phyloP scores from a whole-genome alignment of 768 basidiomycete species.

The Mycena indigotica region DNA sequence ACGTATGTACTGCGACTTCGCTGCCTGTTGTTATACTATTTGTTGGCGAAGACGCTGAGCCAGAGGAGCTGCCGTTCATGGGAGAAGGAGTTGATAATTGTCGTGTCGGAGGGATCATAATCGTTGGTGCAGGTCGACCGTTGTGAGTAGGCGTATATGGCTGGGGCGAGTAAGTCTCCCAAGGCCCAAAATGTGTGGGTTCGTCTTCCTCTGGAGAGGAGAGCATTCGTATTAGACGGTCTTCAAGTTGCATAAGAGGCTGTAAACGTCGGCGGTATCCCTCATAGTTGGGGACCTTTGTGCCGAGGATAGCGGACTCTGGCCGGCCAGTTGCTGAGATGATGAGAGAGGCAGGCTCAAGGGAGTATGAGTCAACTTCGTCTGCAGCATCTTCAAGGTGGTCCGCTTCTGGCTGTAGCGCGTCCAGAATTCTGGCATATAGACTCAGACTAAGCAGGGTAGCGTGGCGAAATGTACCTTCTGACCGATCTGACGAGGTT shows the following conservation, averaged over 20 bases:
- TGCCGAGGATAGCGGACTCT: constrained; percentile 51
- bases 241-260: constrained; percentile 72
- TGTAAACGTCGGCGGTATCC: constrained; percentile 61
- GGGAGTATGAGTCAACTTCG: constrained; percentile 34
- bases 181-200: constrained; percentile 56
- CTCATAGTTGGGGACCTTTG: constrained; percentile 61
- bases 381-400: constrained; percentile 61
- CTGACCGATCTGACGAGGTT: constrained; percentile 84
- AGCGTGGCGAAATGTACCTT: constrained; percentile 46
- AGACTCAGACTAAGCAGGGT: constrained; percentile 21
- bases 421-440: constrained; percentile 71
- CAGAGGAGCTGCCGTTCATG: constrained; percentile 25
- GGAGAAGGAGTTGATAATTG: constrained; percentile 36
- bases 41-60: constrained; percentile 27
- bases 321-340: constrained; percentile 54
- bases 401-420: constrained; percentile 67
- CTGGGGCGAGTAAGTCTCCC: constrained; percentile 36
- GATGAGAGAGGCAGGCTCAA: constrained; percentile 54
- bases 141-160: constrained; percentile 30
- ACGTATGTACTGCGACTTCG: constrained; percentile 64
- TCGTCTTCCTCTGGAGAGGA: constrained; percentile 75
- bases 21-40: constrained; percentile 42
- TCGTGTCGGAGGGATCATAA: constrained; percentile 45
- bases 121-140: constrained; percentile 53
- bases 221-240: constrained; percentile 65